These are phyloP conservation scores for Monosporozyma unispora DNA, from an alignment of 805 yeast genomes.

Conservation along the genomic window DNA sequence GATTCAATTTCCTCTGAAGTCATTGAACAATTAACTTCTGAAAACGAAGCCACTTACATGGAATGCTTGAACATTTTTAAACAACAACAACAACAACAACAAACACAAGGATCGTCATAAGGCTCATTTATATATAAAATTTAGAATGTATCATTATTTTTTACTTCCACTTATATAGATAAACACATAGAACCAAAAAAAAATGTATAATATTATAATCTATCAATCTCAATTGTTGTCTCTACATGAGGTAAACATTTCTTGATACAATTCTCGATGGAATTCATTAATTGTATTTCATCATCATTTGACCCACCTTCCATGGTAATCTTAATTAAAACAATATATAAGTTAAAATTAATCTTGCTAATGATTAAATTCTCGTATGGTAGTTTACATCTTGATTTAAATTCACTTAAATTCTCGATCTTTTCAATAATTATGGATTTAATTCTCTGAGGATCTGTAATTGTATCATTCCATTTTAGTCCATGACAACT, in stretches of 20 bases:
- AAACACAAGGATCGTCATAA: neutral
- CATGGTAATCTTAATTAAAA: slow-evolving; percentile 48
- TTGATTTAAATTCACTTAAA: slow-evolving; percentile 44
- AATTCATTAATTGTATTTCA: slow-evolving; percentile 42
- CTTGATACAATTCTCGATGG: slow-evolving; percentile 24
- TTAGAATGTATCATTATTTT: neutral
- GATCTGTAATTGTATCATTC: slow-evolving; percentile 6
- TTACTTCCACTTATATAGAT: neutral
- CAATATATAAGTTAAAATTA: slow-evolving; percentile 50
- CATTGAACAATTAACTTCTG: slow-evolving; percentile 22
- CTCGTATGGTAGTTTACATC: slow-evolving; percentile 37
- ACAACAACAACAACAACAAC: slow-evolving; percentile 6
- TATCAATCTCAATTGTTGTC: slow-evolving; percentile 28
- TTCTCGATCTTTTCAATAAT: slow-evolving; percentile 39
- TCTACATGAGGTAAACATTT: slow-evolving; percentile 19
- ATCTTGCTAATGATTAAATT: slow-evolving; percentile 49
- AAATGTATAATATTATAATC: slow-evolving; percentile 4
- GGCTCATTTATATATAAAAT: neutral
- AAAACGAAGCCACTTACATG: slow-evolving; percentile 36
- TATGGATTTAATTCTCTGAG: slow-evolving; percentile 26
- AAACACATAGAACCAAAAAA: neutral
- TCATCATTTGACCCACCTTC: slow-evolving; percentile 66
- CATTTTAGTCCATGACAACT: neutral
- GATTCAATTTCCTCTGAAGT: slow-evolving; percentile 7
- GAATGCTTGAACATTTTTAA: slow-evolving; percentile 38